Base-by-base conservation (phyloP, 441 rosid genomes). In the Adansonia grandidieri region DNA sequence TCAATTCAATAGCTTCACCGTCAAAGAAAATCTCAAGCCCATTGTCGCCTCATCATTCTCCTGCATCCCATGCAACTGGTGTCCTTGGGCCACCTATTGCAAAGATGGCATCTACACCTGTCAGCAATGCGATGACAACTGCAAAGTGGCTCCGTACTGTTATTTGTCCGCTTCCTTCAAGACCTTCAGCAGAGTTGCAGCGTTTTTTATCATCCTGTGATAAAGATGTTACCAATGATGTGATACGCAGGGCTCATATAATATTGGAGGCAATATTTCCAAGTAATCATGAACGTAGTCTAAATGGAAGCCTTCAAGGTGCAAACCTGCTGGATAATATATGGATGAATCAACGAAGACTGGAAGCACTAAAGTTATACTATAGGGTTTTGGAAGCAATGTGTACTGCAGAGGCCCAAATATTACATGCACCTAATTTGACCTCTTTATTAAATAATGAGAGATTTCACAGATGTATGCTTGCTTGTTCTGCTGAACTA, bases 391-490 rank as follows among this genome's bases (percentile, higher is more conserved):
- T 96, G 80, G 98, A 94, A 84, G 95, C 98, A 61, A 92, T 96
- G 93, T 96, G 99, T 82, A 87, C 84, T 50, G 98, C 98, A 51
- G 98, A 96, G 83, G 90, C 93, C 32, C 98, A 93, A 86, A 80
- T 92, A 70, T 77, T 96, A 79, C 97, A 89, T 84, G 91, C 92
- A 51, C 85, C 74, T 70, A 96, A 96, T 85, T 86, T 96, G 86
- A 92, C 97, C 80, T 89, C 98, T 65, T 85, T 97, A 69, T 87
- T 97, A 84, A 93, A 96, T 71, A 97, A 93, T 60, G 99, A 97
- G 88, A 93, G 98, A 89, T 97, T 96, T 87, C 98, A 96, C 77
- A 92, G 99, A 83, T 96, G 99, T 78, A 94, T 94, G 98, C 95
- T 97, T 71, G 97, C 99, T 24, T 97, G 99, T 80, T 93, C 99